phyloP scores from a whole-genome alignment of 352 stramenopile genomes.

The Phytophthora constricta region DNA sequence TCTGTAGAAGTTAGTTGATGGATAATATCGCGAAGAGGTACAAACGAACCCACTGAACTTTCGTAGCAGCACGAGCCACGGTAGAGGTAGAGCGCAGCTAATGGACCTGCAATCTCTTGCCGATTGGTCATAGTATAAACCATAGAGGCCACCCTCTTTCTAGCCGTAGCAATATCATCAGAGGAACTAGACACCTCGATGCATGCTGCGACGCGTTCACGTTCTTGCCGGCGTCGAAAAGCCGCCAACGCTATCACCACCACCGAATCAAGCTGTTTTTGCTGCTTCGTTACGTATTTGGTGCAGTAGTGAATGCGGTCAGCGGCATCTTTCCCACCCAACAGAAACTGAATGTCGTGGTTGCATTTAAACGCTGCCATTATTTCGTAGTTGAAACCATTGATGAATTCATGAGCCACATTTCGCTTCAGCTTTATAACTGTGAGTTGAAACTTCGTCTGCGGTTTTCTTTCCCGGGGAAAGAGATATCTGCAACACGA shows the following conservation, averaged over 20 bases:
- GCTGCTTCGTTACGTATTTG: slow-evolving; percentile 8
- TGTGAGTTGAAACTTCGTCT: neutral
- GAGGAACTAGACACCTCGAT: neutral
- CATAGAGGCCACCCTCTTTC: slow-evolving; percentile 8
- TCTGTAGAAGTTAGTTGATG: neutral
- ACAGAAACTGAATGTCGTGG: slow-evolving; percentile 5
- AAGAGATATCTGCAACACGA: slow-evolving; percentile 1
- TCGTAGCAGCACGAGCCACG: slow-evolving; percentile 9
- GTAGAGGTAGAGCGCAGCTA: slow-evolving; percentile 6
- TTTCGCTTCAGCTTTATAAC: neutral
- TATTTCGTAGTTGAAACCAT: slow-evolving; percentile 8
- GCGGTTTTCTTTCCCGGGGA: neutral
- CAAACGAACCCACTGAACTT: neutral
- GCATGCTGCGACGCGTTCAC: neutral
- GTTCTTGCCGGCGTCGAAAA: neutral
- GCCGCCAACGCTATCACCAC: neutral
- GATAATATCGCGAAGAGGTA: slow-evolving; percentile 6
- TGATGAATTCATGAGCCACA: slow-evolving; percentile 6
- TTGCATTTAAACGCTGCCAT: slow-evolving; percentile 11
- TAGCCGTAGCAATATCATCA: neutral
- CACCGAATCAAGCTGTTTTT: slow-evolving; percentile 4
- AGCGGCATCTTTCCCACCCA: slow-evolving; percentile 1
- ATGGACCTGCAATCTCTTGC: slow-evolving; percentile 5
- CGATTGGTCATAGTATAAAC: slow-evolving; percentile 4
- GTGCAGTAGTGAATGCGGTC: slow-evolving; percentile 13